Percentiles rank a stretch among this genome's conserved stretches.
These are phyloP conservation scores for Platanus orientalis DNA, from an alignment of 164 flowering plant genomes.

Conservation along the genomic window DNA sequence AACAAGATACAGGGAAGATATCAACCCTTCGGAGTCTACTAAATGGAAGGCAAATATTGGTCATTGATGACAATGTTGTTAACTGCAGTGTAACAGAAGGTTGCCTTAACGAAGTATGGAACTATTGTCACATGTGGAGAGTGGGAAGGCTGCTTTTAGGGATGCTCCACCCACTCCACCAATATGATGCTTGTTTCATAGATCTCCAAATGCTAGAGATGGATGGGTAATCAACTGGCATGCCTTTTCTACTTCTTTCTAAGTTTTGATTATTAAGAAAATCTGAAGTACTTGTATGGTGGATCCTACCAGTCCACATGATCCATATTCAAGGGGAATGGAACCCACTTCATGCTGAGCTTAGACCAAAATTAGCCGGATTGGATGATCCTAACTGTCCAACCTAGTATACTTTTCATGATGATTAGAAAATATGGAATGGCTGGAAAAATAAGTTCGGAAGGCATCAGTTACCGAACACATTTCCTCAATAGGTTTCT, in stretches of 20 bases:
- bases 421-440: neutral
- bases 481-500: neutral
- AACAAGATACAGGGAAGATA: conserved; percentile 29
- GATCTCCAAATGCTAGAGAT: conserved; percentile 98
- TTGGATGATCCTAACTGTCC: neutral
- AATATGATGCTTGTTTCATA: conserved; percentile 91
- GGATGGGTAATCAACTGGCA: conserved; percentile 62
- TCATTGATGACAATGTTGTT: conserved; percentile 86
- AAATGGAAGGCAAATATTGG: conserved; percentile 59
- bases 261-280: neutral
- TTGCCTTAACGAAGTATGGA: conserved; percentile 72
- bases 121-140: conserved; percentile 68
- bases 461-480: neutral
- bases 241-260: neutral
- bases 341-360: neutral
- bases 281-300: no score
- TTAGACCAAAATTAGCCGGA: neutral
- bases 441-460: neutral
- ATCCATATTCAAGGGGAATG: no score
- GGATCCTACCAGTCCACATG: neutral
- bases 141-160: conserved; percentile 69
- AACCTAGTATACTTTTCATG: neutral
- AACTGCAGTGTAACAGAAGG: conserved; percentile 90
- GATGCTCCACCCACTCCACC: conserved; percentile 74
- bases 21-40: conserved; percentile 48